Base-by-base conservation (phyloP, 768 basidiomycete species). In the Scleroderma bovista region DNA sequence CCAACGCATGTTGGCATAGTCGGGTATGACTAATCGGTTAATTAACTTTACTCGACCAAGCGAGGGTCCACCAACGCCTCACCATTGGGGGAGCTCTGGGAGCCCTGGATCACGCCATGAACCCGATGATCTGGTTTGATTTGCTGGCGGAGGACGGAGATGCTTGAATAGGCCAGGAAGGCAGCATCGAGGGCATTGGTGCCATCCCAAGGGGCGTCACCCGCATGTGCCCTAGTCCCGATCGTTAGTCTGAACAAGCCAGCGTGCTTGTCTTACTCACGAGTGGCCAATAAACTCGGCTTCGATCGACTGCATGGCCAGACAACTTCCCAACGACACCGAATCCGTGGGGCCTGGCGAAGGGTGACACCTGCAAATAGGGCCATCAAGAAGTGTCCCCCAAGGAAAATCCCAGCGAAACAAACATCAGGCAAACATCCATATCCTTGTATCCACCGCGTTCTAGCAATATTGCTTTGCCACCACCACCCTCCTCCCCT, bases 131-230 rank as follows among this genome's bases (percentile, higher is more conserved):
- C 79, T 1, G 93, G 92, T 63, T 83, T 83, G 51, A 92, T 81
- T 69, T 95, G 93, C 65, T 95, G 93, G 12, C 93, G 79, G 42
- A 95, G 75, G 20, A 82, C 81, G 3, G 90, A 84, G 37, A 95
- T 75, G 42, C 79, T 75, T 8, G 83, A 81, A 64, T 94, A 93
- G 0, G 90, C 86, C 9, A 90, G 69, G 62, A 93, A 86, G 1
- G 91, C 91, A 1, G 93, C 93, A 60, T 94, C 93, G 39, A 91
- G 76, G 12, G 91, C 89, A 60, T 93, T 93, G 37, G 77, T 78
- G 20, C 86, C 91, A 65, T 93, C 88, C 82, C 91, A 93, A 3
- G 90, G 90, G 11, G 86, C 79, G 31, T 75, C 77, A n/a, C 82
- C 84, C 15, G 88, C 88, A 57, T 90, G 88, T 6, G 88, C 86